Base-by-base conservation (phyloP, 2,329 filamentous ascomycete genomes). In the Dryadomyces quercivorus region DNA sequence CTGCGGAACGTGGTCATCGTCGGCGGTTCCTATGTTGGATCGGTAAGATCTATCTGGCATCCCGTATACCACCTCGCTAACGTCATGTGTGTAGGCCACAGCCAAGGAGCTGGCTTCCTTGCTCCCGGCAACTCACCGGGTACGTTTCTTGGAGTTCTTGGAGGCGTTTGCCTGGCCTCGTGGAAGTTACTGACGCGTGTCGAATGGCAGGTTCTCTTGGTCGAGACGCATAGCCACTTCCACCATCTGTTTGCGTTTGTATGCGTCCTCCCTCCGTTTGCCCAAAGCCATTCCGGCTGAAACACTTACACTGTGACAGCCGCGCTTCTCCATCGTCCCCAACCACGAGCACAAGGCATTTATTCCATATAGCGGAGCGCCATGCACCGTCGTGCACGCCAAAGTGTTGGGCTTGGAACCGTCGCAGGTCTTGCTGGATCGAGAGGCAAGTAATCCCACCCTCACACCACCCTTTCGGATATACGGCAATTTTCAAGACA, bases 161-260 rank as follows among this genome's bases (percentile, higher is more conserved):
- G 26, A 31, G 26, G 26, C 26, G 4, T 31, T 31, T 31, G 26
- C 26, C 4, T 8, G 26, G 26, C 26, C 26, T n/a, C 26, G 8
- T 31, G 26, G 26, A 31, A 31, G 26, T 31, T 31, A 31, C 26
- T 31, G 8, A 31, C 26, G 4, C 26, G n/a, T n/a, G n/a, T 31
- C 8, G 8, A 31, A 31, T 31, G 75, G 61, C 70, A 71, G 4
- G 72, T 83, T 4, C 66, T 83, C 0, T 66, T 84, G 9, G 62
- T 84, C 20, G 81, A 85, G 63, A 78, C 75, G 50, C 79, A 80
- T 62, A 75, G 72, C 5, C 80, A 83, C 63, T 80, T 82, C 61
- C 75, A 83, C 58, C 81, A 80, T 60, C 75, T 78, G 0, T 84
- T 78, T 71, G 73, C 76, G 8, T 72, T 84, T 46, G 47, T 49